phyloP scores from a whole-genome alignment of 192 early-diverging fungal genomes.

The Umbelopsis vinacea region DNA sequence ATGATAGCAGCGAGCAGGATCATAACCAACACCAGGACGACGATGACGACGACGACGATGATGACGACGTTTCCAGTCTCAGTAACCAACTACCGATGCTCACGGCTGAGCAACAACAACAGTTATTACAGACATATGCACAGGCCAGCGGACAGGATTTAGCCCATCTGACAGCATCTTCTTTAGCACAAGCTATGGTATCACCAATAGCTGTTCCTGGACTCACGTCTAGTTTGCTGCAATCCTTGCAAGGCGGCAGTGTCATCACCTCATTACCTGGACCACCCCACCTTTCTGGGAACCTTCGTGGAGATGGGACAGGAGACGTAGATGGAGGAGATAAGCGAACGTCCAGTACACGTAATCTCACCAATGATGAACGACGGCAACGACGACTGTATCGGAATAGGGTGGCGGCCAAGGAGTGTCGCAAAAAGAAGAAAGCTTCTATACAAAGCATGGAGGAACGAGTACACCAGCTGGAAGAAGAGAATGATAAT shows the following conservation, averaged over 20 bases:
- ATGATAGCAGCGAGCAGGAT: background rate
- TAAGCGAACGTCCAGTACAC: constrained; percentile 23
- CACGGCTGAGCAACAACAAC: constrained; percentile 33
- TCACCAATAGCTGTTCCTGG: constrained; percentile 39
- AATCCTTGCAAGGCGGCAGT: constrained; percentile 35
- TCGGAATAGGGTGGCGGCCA: constrained; percentile 80
- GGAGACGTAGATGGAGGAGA: constrained; percentile 24
- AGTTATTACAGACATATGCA: constrained; percentile 36
- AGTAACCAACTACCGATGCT: background rate
- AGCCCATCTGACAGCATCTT: constrained; percentile 36
- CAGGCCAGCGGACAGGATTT: constrained; percentile 39
- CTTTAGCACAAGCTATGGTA: constrained; percentile 42
- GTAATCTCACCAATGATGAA: constrained; percentile 68
- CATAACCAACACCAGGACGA: background rate
- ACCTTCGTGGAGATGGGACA: constrained; percentile 11
- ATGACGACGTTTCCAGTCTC: background rate
- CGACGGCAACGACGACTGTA: constrained; percentile 74
- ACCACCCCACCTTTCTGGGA: constrained; percentile 22
- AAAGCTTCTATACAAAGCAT: constrained; percentile 78
- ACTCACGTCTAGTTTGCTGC: constrained; percentile 27
- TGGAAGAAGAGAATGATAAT: constrained; percentile 67
- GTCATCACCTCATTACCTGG: constrained; percentile 41
- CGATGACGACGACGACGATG: background rate
- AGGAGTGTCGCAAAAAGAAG: constrained; percentile 85
- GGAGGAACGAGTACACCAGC: constrained; percentile 61